Evolutionary conservation across 73 alveolate genomes (phyloP).

Genomic region (Paramecium sonneborni): DNA sequence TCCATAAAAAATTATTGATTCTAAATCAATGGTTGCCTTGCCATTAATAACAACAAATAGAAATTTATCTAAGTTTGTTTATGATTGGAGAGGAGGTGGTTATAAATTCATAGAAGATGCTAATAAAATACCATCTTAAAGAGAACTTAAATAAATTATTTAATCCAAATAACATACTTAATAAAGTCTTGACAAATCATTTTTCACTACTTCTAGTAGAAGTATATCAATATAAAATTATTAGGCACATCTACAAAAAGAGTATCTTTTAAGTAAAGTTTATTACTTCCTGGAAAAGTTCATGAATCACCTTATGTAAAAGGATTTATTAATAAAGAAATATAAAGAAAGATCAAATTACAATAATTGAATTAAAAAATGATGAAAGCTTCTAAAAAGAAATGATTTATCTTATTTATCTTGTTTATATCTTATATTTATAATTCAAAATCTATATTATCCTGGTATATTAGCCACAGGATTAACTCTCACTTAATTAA

Average conservation of each 20-base stretch:
- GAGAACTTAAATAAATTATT: not conserved
- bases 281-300: not conserved
- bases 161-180: not conserved
- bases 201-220: not conserved
- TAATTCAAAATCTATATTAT: not conserved
- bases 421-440: not conserved
- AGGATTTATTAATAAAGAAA: conserved; percentile 25
- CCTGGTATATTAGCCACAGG: conserved; percentile 34
- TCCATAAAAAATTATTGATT: conserved; percentile 3
- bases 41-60: conserved; percentile 33
- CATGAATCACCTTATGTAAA: conserved; percentile 42
- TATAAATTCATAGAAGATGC: not conserved
- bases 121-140: not conserved
- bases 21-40: not conserved
- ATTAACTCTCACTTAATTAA: not conserved
- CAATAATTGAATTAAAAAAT: conserved; percentile 16
- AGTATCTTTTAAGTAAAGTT: not conserved
- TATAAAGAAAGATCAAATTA: not conserved
- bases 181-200: conserved; percentile 10
- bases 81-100: conserved; percentile 56
- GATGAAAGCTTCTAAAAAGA: conserved; percentile 6
- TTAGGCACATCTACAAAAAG: not conserved
- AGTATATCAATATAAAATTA: not conserved
- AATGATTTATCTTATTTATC: not conserved
- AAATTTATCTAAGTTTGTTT: conserved; percentile 24